Evolutionary conservation across 1,139 yeast species (phyloP), one percentile per base, ranked within the genome.

Genomic region (Pichia kudriavzevii): DNA sequence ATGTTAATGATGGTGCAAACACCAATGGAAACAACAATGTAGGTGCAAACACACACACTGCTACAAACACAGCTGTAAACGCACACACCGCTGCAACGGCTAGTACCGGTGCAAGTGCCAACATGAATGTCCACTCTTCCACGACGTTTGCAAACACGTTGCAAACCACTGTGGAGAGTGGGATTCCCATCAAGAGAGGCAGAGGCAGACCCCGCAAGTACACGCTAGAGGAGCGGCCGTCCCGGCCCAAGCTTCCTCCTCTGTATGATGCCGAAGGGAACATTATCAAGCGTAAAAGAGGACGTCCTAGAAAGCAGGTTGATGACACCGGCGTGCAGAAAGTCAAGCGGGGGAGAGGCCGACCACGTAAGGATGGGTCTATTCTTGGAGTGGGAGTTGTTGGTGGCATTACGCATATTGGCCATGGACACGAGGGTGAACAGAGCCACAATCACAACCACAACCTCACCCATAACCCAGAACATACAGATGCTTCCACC

Each of bases 321-420:
- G 32, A 22, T 5, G 30, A 34, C n/a, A 13, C 12, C 5, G 29
- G 22, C 6, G 33, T 28, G 4, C 20, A 22, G 3, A 31, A 33
- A 24, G 28, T 32, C 3, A 39, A 36, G 14, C 30, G 42, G 12
- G 33, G 33, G 5, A 16, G 42, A 5, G 42, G 42, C 4, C 21
- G 42, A 26, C 42, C 42, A 8, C 32, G 42, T 14, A 40, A 40
- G 19, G n/a, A n/a, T n/a, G n/a, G n/a, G n/a, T n/a, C n/a, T n/a
- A n/a, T n/a, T n/a, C n/a, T n/a, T n/a, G n/a, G n/a, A n/a, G n/a
- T n/a, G n/a, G n/a, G n/a, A n/a, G n/a, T n/a, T n/a, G n/a, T n/a
- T n/a, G n/a, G n/a, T n/a, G n/a, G n/a, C n/a, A n/a, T n/a, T n/a
- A n/a, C n/a, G n/a, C n/a, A n/a, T n/a, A n/a, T n/a, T n/a, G n/a